Conservation (phyloP, 331 rosid genomes). For the Quercus phellos region DNA sequence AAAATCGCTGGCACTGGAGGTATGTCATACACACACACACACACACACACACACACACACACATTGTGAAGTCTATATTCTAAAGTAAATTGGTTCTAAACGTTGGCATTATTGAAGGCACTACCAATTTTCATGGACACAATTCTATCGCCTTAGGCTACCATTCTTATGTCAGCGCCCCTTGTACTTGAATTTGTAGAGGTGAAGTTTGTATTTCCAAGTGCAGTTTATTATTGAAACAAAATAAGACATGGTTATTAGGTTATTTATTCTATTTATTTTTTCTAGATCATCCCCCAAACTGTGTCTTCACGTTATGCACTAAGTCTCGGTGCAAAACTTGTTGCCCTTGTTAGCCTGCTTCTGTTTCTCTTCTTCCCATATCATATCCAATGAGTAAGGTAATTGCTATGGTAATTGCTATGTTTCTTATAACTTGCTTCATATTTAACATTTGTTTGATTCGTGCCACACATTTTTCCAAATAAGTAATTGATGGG, state of each 20-base stretch:
- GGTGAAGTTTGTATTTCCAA: conserved; percentile 28
- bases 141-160: conserved; percentile 41
- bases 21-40: background rate
- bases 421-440: background rate
- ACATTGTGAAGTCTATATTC: background rate
- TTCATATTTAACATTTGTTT: background rate
- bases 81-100: background rate
- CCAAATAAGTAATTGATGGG: background rate
- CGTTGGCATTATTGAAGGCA: background rate
- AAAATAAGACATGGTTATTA: background rate
- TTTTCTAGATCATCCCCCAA: conserved; percentile 69
- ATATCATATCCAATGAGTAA: conserved; percentile 49
- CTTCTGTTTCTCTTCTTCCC: conserved; percentile 38
- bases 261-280: background rate
- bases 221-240: background rate
- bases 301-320: conserved; percentile 62
- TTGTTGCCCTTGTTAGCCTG: conserved; percentile 20
- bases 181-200: conserved; percentile 53
- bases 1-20: conserved; percentile 44
- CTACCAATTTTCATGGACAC: conserved; percentile 36
- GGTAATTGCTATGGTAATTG: conserved; percentile 38
- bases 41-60: no score
- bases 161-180: conserved; percentile 47
- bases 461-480: background rate
- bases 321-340: conserved; percentile 48